Conservation (phyloP, 352 stramenopile genomes). For the Globisporangium carolinianum region DNA sequence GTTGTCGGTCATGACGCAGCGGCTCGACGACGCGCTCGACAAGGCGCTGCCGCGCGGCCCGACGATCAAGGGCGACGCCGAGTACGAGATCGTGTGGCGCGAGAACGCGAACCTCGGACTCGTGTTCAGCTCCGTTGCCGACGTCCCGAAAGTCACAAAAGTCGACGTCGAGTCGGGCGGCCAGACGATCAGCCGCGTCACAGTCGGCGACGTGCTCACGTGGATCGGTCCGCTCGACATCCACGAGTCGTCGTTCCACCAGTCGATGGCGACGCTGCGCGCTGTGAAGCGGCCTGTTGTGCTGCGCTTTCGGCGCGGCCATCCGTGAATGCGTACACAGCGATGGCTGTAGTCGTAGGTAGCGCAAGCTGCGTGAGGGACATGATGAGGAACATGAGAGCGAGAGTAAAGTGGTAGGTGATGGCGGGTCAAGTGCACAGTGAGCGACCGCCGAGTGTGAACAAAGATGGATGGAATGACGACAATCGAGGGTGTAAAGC, state of each 20-base stretch:
- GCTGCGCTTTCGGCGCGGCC: conserved; percentile 65
- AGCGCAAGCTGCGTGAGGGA: too few relatives aligned
- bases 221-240: conserved; percentile 80
- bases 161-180: conserved; percentile 73
- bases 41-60: conserved; percentile 42
- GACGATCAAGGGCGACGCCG: conserved; percentile 42
- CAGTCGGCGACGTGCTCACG: conserved; percentile 65
- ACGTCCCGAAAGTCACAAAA: conserved; percentile 77
- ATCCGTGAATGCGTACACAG: conserved; percentile 1
- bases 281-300: conserved; percentile 78
- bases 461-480: too few relatives aligned
- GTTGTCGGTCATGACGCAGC: background rate
- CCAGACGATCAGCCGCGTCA: conserved; percentile 62
- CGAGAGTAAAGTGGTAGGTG: conserved; percentile 13
- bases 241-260: conserved; percentile 69
- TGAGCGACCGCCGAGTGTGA: background rate
- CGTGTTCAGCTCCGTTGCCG: conserved; percentile 75
- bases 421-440: background rate
- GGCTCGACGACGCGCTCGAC: conserved; percentile 31
- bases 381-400: background rate
- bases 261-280: conserved; percentile 78
- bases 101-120: conserved; percentile 80
- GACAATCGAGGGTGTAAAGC: too few relatives aligned
- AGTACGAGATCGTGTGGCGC: conserved; percentile 82
- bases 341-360: too few relatives aligned